Conservation (phyloP, 148 eudicot species). For the Heliamphora exappendiculata region DNA sequence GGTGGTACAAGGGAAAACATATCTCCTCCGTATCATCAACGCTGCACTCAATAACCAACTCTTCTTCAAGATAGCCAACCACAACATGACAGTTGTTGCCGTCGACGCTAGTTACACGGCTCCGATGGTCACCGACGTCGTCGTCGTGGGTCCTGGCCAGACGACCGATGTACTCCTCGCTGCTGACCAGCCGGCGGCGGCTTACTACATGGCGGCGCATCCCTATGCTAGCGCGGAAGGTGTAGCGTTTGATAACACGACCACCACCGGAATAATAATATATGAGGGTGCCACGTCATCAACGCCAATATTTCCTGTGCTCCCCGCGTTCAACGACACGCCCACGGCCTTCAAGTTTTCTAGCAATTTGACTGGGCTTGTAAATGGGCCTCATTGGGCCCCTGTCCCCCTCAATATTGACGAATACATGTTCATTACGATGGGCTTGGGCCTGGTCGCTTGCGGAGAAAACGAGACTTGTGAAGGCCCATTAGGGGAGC, state of each 20-base stretch:
- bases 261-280: conserved; percentile 48
- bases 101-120: conserved; percentile 61
- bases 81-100: conserved; percentile 61
- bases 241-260: conserved; percentile 35
- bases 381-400: conserved; percentile 35
- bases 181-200: conserved; percentile 31
- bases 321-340: conserved; percentile 59
- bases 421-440: conserved; percentile 52
- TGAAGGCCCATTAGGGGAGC: conserved; percentile 27
- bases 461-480: conserved; percentile 45
- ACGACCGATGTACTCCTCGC: conserved; percentile 59
- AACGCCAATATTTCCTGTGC: conserved; percentile 33
- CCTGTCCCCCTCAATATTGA: conserved; percentile 30
- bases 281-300: conserved; percentile 21
- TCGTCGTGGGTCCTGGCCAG: conserved; percentile 63
- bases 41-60: conserved; percentile 68
- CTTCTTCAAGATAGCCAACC: conserved; percentile 67
- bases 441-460: conserved; percentile 41
- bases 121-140: conserved; percentile 41
- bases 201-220: conserved; percentile 62
- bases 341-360: conserved; percentile 44
- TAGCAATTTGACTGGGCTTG: conserved; percentile 40
- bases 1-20: conserved; percentile 49
- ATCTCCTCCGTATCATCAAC: conserved; percentile 65
- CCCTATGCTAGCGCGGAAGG: conserved; percentile 40